A percentile compares a stretch with the other conserved stretches of the same genome.
phyloP scores from a whole-genome alignment of 2,329 filamentous ascomycete species.

The Plectosphaerella plurivora region DNA sequence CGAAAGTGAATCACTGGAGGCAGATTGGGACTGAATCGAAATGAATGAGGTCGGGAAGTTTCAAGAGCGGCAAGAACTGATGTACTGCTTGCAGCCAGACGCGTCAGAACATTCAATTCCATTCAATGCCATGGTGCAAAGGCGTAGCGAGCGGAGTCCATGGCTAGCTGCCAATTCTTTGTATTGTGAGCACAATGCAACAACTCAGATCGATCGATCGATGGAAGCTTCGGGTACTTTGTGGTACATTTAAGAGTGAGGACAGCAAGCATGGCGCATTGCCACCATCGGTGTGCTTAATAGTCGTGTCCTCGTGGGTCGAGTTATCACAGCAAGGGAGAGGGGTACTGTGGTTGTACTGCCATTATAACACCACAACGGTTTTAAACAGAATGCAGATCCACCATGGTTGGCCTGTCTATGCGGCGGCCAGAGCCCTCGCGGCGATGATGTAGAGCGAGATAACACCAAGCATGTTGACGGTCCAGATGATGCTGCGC shows the following conservation, averaged over 20 bases:
- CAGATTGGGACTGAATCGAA: not conserved
- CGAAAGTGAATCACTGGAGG: not conserved
- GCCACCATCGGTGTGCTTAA: not conserved
- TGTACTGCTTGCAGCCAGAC: too few species aligned
- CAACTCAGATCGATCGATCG: not conserved
- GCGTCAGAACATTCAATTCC: too few species aligned
- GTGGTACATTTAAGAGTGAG: too few species aligned
- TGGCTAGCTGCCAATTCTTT: too few species aligned
- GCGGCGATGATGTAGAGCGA: conserved; percentile 38
- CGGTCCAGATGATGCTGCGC: conserved; percentile 32
- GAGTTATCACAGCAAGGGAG: not conserved
- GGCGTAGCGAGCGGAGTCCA: too few species aligned
- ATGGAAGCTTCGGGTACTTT: not conserved
- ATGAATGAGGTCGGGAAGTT: not conserved
- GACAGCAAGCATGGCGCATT: too few species aligned
- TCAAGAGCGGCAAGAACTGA: not conserved
- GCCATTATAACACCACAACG: too few species aligned
- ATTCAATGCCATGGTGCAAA: too few species aligned
- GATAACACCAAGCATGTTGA: conserved; percentile 25
- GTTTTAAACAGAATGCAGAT: too few species aligned
- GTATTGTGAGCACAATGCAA: too few species aligned
- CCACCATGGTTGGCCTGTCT: conserved; percentile 1
- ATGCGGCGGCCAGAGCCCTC: conserved; percentile 7
- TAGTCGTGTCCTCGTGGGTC: not conserved
- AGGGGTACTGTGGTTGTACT: not conserved